phyloP scores from a whole-genome alignment of 2,329 filamentous ascomycete genomes.

The Ceratocystis lukuohia region DNA sequence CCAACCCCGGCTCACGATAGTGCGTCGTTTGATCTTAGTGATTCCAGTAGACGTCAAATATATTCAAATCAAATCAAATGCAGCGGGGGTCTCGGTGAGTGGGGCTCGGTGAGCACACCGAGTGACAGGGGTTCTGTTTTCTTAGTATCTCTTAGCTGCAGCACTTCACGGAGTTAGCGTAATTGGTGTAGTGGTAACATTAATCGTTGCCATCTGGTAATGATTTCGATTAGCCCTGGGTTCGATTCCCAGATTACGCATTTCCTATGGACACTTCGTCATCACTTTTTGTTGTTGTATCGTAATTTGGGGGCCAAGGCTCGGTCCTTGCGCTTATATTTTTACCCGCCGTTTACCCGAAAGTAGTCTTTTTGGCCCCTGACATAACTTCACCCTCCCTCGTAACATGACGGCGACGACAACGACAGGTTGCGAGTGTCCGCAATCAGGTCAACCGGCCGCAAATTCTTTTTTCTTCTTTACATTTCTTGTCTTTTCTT shows the following conservation, averaged over 20 bases:
- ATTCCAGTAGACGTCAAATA: too few species aligned
- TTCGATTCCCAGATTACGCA: conserved; percentile 18
- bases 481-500: not conserved
- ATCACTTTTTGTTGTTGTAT: not conserved
- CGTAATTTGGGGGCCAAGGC: not conserved
- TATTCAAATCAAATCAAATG: too few species aligned
- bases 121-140: not conserved
- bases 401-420: not conserved
- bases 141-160: not conserved
- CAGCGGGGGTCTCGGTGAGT: too few species aligned
- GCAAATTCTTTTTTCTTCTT: not conserved
- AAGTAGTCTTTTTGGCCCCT: not conserved
- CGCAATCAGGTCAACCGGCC: not conserved
- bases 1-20: too few species aligned
- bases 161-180: not conserved
- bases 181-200: conserved; percentile 19
- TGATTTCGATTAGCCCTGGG: conserved; percentile 17
- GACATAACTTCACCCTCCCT: not conserved
- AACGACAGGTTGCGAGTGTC: not conserved
- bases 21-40: too few species aligned
- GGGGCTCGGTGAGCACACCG: too few species aligned
- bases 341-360: not conserved
- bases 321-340: not conserved
- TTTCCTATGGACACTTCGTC: not conserved
- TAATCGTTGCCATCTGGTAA: conserved; percentile 17